Conservation (phyloP, 1,139 yeast species). For the Yamadazyma epiphylla region DNA sequence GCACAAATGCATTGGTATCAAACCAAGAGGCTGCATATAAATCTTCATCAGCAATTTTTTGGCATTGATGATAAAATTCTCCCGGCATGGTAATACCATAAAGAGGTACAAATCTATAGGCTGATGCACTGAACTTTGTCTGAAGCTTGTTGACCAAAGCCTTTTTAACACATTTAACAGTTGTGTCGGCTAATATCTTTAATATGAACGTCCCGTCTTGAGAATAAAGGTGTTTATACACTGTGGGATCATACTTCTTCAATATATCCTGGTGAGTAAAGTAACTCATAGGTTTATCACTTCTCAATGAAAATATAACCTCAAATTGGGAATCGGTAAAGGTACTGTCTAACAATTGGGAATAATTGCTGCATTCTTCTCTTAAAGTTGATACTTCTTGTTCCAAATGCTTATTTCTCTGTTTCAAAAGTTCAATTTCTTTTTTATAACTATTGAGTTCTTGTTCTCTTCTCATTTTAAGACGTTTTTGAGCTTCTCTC, state of each 20-base stretch:
- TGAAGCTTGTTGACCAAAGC: neutral
- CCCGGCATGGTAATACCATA: constrained; percentile 5
- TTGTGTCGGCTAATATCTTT: constrained; percentile 1
- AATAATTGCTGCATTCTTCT: neutral
- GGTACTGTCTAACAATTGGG: constrained; percentile 2
- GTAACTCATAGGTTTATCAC: constrained; percentile 1
- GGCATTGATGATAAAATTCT: constrained; percentile 1
- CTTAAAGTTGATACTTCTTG: neutral
- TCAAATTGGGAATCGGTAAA: constrained; percentile 2
- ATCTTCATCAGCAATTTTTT: constrained; percentile 3
- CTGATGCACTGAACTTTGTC: neutral
- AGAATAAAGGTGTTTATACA: constrained; percentile 1
- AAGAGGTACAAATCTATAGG: neutral
- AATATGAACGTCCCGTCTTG: constrained; percentile 2
- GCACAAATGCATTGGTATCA: constrained; percentile 1
- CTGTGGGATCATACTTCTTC: constrained; percentile 2
- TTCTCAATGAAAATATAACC: neutral
- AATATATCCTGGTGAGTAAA: too few relatives aligned
- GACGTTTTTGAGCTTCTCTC: constrained; percentile 8
- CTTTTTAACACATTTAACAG: constrained; percentile 1
- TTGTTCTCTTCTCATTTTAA: constrained; percentile 4
- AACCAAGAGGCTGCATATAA: constrained; percentile 5
- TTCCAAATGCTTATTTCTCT: constrained; percentile 1
- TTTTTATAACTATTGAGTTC: constrained; percentile 1
- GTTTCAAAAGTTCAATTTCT: constrained; percentile 2